Percentiles rank a stretch among this genome's conserved stretches.
These are phyloP conservation scores for Tulasnella calospora DNA, from an alignment of 768 basidiomycete genomes.

Conservation along the genomic window DNA sequence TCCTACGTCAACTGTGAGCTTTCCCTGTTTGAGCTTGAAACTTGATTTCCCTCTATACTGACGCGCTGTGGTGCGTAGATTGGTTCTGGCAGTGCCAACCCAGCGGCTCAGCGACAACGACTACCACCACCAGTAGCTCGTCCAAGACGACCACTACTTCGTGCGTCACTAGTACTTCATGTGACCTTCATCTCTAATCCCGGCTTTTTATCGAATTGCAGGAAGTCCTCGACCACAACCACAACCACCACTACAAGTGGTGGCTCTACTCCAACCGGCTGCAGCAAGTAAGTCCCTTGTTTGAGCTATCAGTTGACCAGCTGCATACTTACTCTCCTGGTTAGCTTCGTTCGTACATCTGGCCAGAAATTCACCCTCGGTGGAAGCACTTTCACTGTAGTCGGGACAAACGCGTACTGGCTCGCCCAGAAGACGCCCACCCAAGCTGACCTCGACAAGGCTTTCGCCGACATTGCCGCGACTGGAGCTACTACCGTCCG, in stretches of 20 bases:
- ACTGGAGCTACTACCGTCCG: conserved; percentile 52
- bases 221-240: conserved; percentile 16
- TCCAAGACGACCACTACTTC: not conserved
- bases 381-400: conserved; percentile 34
- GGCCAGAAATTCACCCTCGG: conserved; percentile 53
- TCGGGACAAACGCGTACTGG: conserved; percentile 55
- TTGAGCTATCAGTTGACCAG: conserved; percentile 37
- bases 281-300: conserved; percentile 34
- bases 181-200: not conserved
- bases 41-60: not conserved
- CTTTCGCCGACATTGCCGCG: conserved; percentile 50
- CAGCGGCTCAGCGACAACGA: not conserved
- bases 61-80: not conserved
- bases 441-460: conserved; percentile 46
- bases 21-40: not conserved
- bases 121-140: no score
- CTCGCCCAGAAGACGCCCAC: conserved; percentile 47
- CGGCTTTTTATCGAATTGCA: not conserved
- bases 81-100: not conserved
- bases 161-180: not conserved
- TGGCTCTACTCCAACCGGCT: conserved; percentile 25
- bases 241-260: conserved; percentile 31
- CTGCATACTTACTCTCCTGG: conserved; percentile 26
- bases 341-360: conserved; percentile 43
- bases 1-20: not conserved